phyloP scores from a whole-genome alignment of 345 rosid species.

The Gossypium herbaceum region DNA sequence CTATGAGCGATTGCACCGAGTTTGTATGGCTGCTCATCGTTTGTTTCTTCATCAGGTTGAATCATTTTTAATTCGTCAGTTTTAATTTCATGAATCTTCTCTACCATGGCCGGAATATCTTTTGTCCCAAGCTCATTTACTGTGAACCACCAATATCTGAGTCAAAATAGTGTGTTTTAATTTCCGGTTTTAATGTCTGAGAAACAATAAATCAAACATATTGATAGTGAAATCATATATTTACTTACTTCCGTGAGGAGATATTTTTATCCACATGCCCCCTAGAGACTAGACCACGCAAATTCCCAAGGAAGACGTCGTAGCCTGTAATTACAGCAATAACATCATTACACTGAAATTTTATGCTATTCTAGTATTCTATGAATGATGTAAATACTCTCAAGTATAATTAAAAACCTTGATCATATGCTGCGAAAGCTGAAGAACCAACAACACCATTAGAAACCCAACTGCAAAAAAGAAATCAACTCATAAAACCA shows the following conservation, averaged over 20 bases:
- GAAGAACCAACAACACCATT: constrained; percentile 97
- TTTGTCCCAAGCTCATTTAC: constrained; percentile 88
- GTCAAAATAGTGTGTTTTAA: neutral
- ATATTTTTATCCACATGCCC: constrained; percentile 84
- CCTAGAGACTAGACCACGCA: constrained; percentile 87
- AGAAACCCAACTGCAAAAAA: constrained; percentile 72
- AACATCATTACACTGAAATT: constrained; percentile 12
- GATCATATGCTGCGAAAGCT: constrained; percentile 97
- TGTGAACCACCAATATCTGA: constrained; percentile 87
- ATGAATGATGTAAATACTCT: constrained; percentile 13
- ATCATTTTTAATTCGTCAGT: constrained; percentile 65
- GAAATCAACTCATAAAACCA: constrained; percentile 12
- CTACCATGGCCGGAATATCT: constrained; percentile 88
- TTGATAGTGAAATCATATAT: neutral
- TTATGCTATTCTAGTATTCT: neutral
- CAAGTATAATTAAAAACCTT: constrained; percentile 46
- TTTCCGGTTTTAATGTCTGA: neutral
- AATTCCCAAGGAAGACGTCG: constrained; percentile 92
- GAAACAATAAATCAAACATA: neutral
- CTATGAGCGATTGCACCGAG: constrained; percentile 90
- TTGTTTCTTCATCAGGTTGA: constrained; percentile 64
- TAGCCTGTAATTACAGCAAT: constrained; percentile 52
- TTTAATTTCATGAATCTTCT: constrained; percentile 90
- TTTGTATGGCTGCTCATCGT: constrained; percentile 60
- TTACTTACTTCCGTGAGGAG: constrained; percentile 70